A percentile compares a stretch with the other conserved stretches of the same genome.
Conservation (phyloP, 2,329 filamentous ascomycete genomes). For the Tolypocladium ophioglossoides region DNA sequence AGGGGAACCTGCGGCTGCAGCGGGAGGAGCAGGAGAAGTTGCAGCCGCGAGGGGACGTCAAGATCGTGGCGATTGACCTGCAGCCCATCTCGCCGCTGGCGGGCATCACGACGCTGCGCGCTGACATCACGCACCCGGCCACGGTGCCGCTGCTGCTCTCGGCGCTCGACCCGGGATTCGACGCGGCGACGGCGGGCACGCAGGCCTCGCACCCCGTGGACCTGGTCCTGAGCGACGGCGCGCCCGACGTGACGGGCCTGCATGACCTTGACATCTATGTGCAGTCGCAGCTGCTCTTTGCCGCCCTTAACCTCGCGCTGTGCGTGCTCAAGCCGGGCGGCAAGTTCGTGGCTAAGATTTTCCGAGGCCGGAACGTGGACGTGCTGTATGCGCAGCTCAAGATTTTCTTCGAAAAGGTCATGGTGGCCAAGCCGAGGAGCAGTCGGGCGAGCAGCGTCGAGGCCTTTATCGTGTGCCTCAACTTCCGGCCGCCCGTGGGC, state of each 20-base stretch:
- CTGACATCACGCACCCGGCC: constrained; percentile 94
- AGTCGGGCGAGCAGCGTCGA: constrained; percentile 95
- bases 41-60: constrained; percentile 57
- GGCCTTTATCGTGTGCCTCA: constrained; percentile 90
- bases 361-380: constrained; percentile 90
- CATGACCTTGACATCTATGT: constrained; percentile 98
- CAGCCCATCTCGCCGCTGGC: constrained; percentile 92
- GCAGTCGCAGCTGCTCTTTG: constrained; percentile 89
- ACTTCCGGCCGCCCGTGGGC: constrained; percentile 69
- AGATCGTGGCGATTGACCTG: constrained; percentile 91
- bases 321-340: constrained; percentile 88
- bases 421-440: constrained; percentile 87
- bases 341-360: constrained; percentile 97
- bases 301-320: constrained; percentile 83
- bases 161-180: constrained; percentile 65
- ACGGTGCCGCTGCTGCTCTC: constrained; percentile 83
- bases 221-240: constrained; percentile 88
- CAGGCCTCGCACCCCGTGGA: constrained; percentile 72
- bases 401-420: constrained; percentile 74
- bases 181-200: constrained; percentile 19
- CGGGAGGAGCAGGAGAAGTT: constrained; percentile 10
- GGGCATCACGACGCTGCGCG: constrained; percentile 83
- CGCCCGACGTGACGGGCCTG: constrained; percentile 90
- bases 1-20: not conserved
- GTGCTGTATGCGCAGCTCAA: constrained; percentile 89